Base-by-base conservation (phyloP, 1,284 basidiomycete species). In the Ganoderma meredithae region DNA sequence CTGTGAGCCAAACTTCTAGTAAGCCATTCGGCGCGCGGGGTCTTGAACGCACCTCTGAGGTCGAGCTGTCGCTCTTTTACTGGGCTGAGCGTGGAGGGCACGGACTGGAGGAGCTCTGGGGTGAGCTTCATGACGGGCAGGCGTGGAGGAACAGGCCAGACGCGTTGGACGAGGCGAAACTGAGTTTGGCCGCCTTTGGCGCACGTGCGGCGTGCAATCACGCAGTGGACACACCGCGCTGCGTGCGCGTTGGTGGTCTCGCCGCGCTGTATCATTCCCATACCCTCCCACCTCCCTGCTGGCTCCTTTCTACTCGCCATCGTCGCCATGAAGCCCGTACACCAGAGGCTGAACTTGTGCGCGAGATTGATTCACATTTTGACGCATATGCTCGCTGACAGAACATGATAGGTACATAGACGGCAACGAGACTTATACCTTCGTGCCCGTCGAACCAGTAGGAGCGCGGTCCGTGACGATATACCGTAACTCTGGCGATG, bases 61-160 rank as follows among this genome's bases (percentile, higher is more conserved):
- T 98, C 96, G 69, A 99, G 88, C 83, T 99, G 95, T 68, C 98
- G 89, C 81, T 99, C 96, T 82, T 96, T 97, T 67, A 97, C 81
- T 40, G 96, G 90, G 78, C 97, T 98, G 73, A 98, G 85, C 70
- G 90, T 88, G 66, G 94, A 94, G 63, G 87, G 83, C 59, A 90
- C 90, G 78, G 93, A 89, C 25, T 88, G 89, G 72, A 97, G 86
- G 73, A 97, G 89, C 86, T 97, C 95, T 70, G 95, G 94, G 59
- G 95, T 95, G 82, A 97, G 92, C 90, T 96, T 96, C 91, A 96
- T 95, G 79, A 76, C 76, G 66, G 75, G 67, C 60, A 64, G 67
- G 64, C 69, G 69, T 69, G 66, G 68, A 65, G 68, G 70, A 63
- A 47, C 43, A 43, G 17, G 58, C 39, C 40, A 25, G 65, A 63